Base-by-base conservation (phyloP, 2,329 filamentous ascomycete genomes). In the Colletotrichum sp. region DNA sequence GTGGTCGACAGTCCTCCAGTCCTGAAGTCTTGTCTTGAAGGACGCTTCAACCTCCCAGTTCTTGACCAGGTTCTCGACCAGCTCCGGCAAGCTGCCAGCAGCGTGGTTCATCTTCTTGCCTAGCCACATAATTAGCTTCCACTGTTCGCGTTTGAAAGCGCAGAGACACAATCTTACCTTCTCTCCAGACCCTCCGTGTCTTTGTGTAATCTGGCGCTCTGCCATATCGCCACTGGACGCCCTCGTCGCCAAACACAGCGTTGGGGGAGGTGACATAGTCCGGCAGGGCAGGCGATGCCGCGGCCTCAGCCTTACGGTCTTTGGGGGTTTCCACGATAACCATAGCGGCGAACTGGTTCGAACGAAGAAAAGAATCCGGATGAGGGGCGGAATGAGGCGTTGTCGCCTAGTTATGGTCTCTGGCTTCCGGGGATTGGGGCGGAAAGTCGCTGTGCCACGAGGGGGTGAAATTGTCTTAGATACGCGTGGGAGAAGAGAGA, bases 31-130 rank as follows among this genome's bases (percentile, higher is more conserved):
- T 9, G 88, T 88, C 84, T 94, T 94, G 89, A 93, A 93, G 0
- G 91, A 93, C 1, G 93, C 93, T 82, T 94, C 92, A 68, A 94
- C 90, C 82, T 94, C 92, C 93, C 92, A 94, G 82, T 94, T 94
- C 85, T 94, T 94, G 81, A 94, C 92, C 2, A 94, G 88, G 80
- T 94, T 94, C 82, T 94, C 90, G 52, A 94, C 92, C 6, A 94
- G 88, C 65, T 88, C 84, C 16, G 90, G 88, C 4, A 94, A 88
- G 72, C 89, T 92, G 44, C 87, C 88, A 5, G 90, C 85, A 62
- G 84, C 83, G 82, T 94, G 92, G 79, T 84, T 88, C 83, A 85
- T 87, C 44, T 84, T 86, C 82, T 92, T 93, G 69, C 90, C 92
- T 94, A 80, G 30, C n/a, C 5, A 6, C 15, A 3, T 13, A 3